Evolutionary conservation across 2,329 filamentous ascomycete species (phyloP).

Genomic region (Ophiocordyceps sinensis): DNA sequence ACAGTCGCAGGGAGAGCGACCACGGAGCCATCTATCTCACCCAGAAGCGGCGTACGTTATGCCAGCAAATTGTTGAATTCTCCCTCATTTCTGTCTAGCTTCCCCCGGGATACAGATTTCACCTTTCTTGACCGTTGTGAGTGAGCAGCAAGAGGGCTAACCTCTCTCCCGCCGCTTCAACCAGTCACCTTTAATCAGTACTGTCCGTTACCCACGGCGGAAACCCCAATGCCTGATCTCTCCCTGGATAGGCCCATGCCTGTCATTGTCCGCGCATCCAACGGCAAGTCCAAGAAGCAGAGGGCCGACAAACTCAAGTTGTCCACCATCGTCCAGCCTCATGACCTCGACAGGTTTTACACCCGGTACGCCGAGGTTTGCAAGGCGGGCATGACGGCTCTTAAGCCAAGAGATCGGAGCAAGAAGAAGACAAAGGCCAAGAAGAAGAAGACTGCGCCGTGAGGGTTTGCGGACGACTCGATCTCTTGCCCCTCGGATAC

Average conservation of each 20-base stretch:
- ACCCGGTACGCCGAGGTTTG: constrained; percentile 76
- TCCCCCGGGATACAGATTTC: not conserved
- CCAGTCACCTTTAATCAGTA: constrained; percentile 30
- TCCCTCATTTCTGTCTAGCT: not conserved
- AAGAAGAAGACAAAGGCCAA: constrained; percentile 72
- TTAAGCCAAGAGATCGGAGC: constrained; percentile 90
- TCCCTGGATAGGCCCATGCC: constrained; percentile 46
- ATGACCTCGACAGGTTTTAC: constrained; percentile 70
- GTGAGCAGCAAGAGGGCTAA: not conserved
- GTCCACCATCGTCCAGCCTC: constrained; percentile 67
- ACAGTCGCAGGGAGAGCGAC: constrained; percentile 48
- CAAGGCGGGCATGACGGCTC: constrained; percentile 70
- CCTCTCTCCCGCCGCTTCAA: not conserved
- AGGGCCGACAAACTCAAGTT: constrained; percentile 53
- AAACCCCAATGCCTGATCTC: constrained; percentile 45
- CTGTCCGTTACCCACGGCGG: constrained; percentile 25
- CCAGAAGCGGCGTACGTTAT: constrained; percentile 57
- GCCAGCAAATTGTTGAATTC: constrained; percentile 8
- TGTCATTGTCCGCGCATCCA: constrained; percentile 69
- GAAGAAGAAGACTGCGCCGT: constrained; percentile 40
- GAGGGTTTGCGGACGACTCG: not conserved
- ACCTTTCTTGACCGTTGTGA: not conserved
- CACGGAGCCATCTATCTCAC: constrained; percentile 62
- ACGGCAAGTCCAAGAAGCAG: constrained; percentile 53
- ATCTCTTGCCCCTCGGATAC: too few relatives aligned